Evolutionary conservation across 2,329 filamentous ascomycete genomes (phyloP), one percentile per base, ranked within the genome.

Genomic region (Fusarium sp.): DNA sequence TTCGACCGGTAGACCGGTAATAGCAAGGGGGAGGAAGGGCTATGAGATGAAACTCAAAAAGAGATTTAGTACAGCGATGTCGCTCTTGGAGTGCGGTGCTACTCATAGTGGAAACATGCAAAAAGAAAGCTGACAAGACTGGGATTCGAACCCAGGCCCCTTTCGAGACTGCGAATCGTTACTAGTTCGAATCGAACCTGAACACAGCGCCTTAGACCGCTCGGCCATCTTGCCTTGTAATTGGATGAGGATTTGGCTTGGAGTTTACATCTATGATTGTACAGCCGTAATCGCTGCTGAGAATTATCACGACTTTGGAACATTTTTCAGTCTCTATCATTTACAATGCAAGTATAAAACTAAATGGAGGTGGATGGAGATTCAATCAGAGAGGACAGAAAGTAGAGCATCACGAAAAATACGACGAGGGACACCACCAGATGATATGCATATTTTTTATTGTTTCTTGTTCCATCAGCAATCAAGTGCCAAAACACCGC

Each of bases 141-240:
- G 48, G 48, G 48, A 52, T 52, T 52, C 47, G 47, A 51, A 51
- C 47, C 47, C 47, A 51, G 47, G 47, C 47, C 47, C 47, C 47
- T 51, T 51, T 51, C 47, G 47, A 51, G 47, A 51, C 47, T 51
- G 47, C 47, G 47, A 51, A 51, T 51, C 47, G 47, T 51, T 37
- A 51, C 47, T 51, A 37, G 47, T 51, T 51, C 47, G 4, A 51
- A 41, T 52, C 4, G 48, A 40, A 41, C 48, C 22, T 52, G 48
- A 52, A 51, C 47, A 51, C 47, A 51, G 47, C 47, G 47, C 47
- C 47, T 51, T 51, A 51, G 47, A 51, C 47, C 47, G 47, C 47
- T 51, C 47, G 47, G 47, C 47, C 47, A 51, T 51, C 47, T 51
- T 51, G 30, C 47, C 47, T 25, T 22, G 2, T n/a, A 12, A 37